A percentile compares a stretch with the other conserved stretches of the same genome.
phyloP scores from a whole-genome alignment of 345 rosid species.

The Populus ilicifolia region DNA sequence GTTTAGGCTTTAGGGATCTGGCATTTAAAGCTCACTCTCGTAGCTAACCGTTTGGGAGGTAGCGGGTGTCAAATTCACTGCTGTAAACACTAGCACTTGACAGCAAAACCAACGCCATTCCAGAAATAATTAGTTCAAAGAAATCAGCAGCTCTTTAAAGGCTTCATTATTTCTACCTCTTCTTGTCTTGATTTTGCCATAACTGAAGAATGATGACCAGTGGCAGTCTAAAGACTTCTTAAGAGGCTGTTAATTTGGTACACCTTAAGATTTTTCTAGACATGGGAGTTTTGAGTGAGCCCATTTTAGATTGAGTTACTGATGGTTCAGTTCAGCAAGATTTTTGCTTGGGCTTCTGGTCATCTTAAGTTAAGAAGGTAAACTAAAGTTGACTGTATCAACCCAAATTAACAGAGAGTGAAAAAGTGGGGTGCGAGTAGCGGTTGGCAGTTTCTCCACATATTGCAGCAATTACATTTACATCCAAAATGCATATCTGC shows the following conservation, averaged over 20 bases:
- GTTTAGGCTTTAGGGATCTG: background rate
- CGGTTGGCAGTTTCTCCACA: background rate
- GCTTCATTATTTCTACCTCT: background rate
- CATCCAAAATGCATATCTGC: background rate
- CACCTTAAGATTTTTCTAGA: background rate
- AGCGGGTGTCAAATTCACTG: background rate
- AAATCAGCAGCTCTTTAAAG: background rate
- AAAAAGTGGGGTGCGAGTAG: background rate
- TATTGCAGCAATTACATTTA: background rate
- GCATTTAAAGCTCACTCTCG: background rate
- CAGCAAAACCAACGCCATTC: background rate
- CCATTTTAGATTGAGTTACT: background rate
- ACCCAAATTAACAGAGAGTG: background rate
- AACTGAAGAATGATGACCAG: background rate
- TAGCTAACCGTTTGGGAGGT: background rate
- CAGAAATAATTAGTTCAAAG: background rate
- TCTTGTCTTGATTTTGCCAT: background rate
- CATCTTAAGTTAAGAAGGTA: background rate
- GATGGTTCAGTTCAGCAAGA: background rate
- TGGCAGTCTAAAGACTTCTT: background rate
- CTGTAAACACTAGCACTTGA: background rate
- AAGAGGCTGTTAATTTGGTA: background rate
- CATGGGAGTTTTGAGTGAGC: background rate
- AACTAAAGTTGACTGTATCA: background rate
- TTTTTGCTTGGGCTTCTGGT: background rate